Evolutionary conservation across 116 monocot genomes (phyloP).

Genomic region (Dioscorea cayenensis): DNA sequence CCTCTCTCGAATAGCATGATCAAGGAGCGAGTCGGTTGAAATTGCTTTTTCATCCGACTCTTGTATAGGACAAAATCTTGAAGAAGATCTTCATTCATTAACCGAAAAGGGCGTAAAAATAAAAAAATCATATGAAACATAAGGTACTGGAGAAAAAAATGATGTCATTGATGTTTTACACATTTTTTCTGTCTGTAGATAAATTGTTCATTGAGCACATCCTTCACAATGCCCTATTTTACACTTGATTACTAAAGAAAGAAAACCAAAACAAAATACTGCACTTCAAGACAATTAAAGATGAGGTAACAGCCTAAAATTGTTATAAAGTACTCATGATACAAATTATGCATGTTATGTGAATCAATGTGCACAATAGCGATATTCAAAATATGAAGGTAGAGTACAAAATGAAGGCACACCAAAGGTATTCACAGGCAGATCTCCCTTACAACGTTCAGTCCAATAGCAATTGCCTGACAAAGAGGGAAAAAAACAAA

Average conservation of each 20-base stretch:
- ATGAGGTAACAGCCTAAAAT: too few species aligned
- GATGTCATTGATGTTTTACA: background rate
- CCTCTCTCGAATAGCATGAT: slow-evolving; percentile 84
- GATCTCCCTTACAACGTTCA: slow-evolving; percentile 87
- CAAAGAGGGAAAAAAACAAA: slow-evolving; percentile 5
- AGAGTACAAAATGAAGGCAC: background rate
- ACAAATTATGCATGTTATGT: too few species aligned
- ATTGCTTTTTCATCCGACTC: slow-evolving; percentile 90
- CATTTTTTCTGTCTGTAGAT: background rate
- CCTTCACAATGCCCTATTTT: background rate
- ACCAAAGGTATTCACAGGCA: slow-evolving; percentile 93
- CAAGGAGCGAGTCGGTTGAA: slow-evolving; percentile 86
- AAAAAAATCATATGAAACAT: background rate
- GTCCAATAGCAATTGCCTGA: slow-evolving; percentile 87
- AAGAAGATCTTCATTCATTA: slow-evolving; percentile 96
- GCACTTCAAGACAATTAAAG: background rate
- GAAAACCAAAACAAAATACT: background rate
- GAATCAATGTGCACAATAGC: background rate
- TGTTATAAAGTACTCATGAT: background rate
- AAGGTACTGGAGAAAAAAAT: slow-evolving; percentile 1
- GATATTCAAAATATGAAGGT: background rate
- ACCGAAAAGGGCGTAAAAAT: slow-evolving; percentile 18
- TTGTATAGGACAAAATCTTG: slow-evolving; percentile 95
- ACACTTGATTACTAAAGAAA: background rate
- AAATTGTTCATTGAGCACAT: background rate